phyloP scores from a whole-genome alignment of 225 moss, liverwort and hornwort species.

The Polytrichum formosum region DNA sequence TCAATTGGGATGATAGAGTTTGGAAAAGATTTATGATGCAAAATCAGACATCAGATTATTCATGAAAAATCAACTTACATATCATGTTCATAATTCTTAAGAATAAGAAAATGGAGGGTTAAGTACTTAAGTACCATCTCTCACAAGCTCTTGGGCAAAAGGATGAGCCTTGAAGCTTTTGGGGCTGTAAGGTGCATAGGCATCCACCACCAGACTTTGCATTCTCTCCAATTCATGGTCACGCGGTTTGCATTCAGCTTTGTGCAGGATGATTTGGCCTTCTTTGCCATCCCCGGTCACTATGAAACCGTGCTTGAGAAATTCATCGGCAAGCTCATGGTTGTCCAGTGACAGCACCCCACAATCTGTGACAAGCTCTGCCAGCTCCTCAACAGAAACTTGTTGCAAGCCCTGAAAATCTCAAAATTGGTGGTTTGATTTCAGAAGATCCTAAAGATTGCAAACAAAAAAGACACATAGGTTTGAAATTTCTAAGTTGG shows the following conservation, averaged over 20 bases:
- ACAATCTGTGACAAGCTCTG: conserved; percentile 35
- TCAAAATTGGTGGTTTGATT: no score
- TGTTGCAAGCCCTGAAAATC: conserved; percentile 24
- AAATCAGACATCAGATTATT: no score
- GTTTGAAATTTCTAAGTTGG: no score
- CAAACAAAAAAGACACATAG: no score
- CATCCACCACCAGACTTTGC: conserved; percentile 53
- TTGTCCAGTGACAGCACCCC: conserved; percentile 27
- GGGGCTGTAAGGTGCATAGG: conserved; percentile 49
- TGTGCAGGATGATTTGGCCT: conserved; percentile 24
- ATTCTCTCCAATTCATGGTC: conserved; percentile 36
- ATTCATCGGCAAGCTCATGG: conserved; percentile 20
- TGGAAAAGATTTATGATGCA: no score
- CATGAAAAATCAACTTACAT: no score
- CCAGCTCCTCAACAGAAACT: conserved; percentile 36
- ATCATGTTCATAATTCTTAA: no score
- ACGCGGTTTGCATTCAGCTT: conserved; percentile 19
- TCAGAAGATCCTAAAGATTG: no score
- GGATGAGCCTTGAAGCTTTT: conserved; percentile 22
- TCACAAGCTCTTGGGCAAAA: conserved; percentile 22
- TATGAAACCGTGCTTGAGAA: conserved; percentile 28
- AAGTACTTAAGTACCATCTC: conserved; percentile 11
- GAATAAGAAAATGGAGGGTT: no score
- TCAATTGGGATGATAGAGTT: no score
- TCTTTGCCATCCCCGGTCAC: conserved; percentile 4